These are phyloP conservation scores for Ustilago vetiveriae DNA, from an alignment of 1,284 basidiomycete species.

Conservation along the genomic window DNA sequence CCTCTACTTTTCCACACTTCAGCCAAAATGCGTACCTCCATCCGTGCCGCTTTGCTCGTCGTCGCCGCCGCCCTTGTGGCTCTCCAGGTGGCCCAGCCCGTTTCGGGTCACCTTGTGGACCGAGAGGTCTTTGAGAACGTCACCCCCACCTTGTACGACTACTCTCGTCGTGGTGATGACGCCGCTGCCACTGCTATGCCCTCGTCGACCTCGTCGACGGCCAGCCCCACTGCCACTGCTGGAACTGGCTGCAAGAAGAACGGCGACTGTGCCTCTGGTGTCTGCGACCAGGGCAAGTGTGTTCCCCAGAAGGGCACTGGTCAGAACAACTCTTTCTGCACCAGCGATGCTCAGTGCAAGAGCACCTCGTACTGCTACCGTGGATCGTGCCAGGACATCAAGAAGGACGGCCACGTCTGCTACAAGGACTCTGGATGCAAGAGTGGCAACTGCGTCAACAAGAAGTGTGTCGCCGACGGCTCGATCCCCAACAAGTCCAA, in stretches of 20 bases:
- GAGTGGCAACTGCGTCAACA: constrained; percentile 28
- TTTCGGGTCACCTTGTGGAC: constrained; percentile 36
- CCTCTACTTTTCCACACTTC: constrained; percentile 21
- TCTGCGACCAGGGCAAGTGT: constrained; percentile 32
- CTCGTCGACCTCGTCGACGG: constrained; percentile 3
- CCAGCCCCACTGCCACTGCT: constrained; percentile 11
- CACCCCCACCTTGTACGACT: constrained; percentile 39
- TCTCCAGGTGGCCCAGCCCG: constrained; percentile 44
- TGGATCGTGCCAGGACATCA: constrained; percentile 33
- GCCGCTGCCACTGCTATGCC: constrained; percentile 12
- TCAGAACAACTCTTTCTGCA: constrained; percentile 27
- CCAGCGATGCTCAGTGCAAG: constrained; percentile 26
- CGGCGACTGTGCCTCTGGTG: constrained; percentile 28
- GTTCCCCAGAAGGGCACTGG: constrained; percentile 14
- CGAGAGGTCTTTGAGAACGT: constrained; percentile 41
- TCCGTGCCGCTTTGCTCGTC: constrained; percentile 34
- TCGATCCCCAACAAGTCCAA: constrained; percentile 5
- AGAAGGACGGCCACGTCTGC: constrained; percentile 19
- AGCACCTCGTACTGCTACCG: constrained; percentile 33
- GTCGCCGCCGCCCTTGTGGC: constrained; percentile 32
- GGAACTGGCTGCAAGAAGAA: constrained; percentile 16
- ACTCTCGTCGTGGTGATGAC: constrained; percentile 20
- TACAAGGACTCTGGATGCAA: constrained; percentile 41
- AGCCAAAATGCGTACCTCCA: constrained; percentile 29
- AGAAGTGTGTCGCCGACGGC: constrained; percentile 18